Evolutionary conservation across 805 yeast species (phyloP), one percentile per base, ranked within the genome.

Genomic region (Grigorovia humatica): DNA sequence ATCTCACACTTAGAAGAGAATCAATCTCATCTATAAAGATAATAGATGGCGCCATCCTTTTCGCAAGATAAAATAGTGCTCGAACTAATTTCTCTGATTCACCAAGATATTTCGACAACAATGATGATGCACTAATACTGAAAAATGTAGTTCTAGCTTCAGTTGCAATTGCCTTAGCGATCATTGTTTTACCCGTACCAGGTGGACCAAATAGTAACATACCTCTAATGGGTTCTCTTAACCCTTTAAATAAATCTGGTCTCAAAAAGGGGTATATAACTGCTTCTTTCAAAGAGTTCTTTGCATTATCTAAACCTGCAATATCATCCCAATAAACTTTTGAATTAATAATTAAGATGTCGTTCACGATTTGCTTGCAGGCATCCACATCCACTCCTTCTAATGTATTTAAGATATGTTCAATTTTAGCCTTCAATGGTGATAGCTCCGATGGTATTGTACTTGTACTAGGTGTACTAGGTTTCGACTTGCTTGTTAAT

Each of bases 171-270:
- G 99, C 97, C 57, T 96, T 75, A 0, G 98, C 98, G 56, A 91
- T 75, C 99, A 93, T 91, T 0, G 99, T 91, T 61, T 91, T 91
- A 54, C 99, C 99, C 0, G 99, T 91, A 8, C 99, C 99, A 0
- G 99, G 98, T 0, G 99, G 99, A 0, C 99, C 99, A 70, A 91
- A 91, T 46, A 91, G 70, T 29, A 91, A 73, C 96, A 91, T 90
- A 2, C 99, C 99, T 59, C 96, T 73, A 0, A 96, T 93, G 0
- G 99, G 99, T 69, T 90, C 98, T 58, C 98, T 75, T 53, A 93
- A 72, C 1, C 98, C 98, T 54, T 81, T 79, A 63, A 91, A 93
- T 55, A 91, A 73, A 67, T 93, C 98, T 0, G 98, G 99, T 47
- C 99, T 76, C 57, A 93, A 70, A 64, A 91, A 90, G 23, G 99